Evolutionary conservation across 306 rosid species (phyloP).

Genomic region (Albizia julibrissin): DNA sequence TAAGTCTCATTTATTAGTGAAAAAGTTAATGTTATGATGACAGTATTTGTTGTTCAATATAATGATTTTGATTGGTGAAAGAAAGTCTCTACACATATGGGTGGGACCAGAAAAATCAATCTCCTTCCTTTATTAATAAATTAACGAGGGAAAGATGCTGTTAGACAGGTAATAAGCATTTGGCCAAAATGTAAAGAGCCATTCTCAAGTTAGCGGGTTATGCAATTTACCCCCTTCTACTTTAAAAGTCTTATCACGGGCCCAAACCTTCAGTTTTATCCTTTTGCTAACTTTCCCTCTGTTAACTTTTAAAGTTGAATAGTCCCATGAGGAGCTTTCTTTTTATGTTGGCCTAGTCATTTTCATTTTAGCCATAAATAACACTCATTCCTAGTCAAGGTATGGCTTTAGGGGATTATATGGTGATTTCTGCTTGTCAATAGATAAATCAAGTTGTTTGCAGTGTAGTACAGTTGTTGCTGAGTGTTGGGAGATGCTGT

Average conservation of each 20-base stretch:
- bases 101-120: neutral
- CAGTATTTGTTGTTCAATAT: conserved; percentile 24
- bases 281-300: neutral
- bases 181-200: neutral
- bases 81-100: conserved; percentile 13
- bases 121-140: conserved; percentile 1
- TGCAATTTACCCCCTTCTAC: neutral
- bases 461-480: neutral
- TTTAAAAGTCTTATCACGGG: neutral
- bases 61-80: conserved; percentile 21
- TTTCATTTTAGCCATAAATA: neutral
- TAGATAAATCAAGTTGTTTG: neutral
- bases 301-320: neutral
- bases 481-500: neutral
- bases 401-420: neutral
- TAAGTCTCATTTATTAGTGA: conserved; percentile 15
- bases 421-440: neutral
- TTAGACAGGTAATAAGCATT: neutral
- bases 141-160: conserved; percentile 15
- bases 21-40: conserved; percentile 5
- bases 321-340: too few relatives aligned
- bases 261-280: neutral
- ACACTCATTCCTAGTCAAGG: neutral
- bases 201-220: neutral
- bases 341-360: too few relatives aligned